A percentile compares a stretch with the other conserved stretches of the same genome.
These are phyloP conservation scores for Penicillium polonicum DNA, from an alignment of 2,329 filamentous ascomycete genomes.

Conservation along the genomic window DNA sequence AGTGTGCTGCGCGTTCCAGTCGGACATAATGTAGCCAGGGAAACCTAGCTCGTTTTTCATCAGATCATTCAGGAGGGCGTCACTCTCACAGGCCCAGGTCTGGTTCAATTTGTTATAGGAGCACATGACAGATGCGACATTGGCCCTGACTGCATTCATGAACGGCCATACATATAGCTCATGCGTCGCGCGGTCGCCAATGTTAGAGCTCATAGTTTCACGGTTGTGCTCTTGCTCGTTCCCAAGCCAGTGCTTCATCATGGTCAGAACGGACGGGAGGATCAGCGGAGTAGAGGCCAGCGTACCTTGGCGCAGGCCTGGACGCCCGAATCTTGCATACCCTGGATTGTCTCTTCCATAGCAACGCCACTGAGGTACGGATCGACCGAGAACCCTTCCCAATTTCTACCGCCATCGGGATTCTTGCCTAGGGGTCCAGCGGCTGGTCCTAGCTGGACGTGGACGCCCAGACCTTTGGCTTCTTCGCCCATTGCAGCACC, in stretches of 20 bases:
- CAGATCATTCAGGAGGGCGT: constrained; percentile 69
- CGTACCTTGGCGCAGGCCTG: constrained; percentile 24
- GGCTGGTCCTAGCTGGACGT: constrained; percentile 44
- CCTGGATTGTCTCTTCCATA: constrained; percentile 49
- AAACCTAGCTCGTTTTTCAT: constrained; percentile 79
- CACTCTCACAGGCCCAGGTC: constrained; percentile 77
- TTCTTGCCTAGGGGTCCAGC: constrained; percentile 45
- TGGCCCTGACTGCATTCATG: constrained; percentile 67
- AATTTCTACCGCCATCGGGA: constrained; percentile 21
- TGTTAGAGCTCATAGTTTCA: constrained; percentile 47
- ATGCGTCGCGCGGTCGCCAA: constrained; percentile 72
- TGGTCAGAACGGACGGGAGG: constrained; percentile 53
- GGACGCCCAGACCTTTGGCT: constrained; percentile 30
- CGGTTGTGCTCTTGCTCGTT: constrained; percentile 64
- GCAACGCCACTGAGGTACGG: constrained; percentile 47
- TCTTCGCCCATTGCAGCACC: constrained; percentile 57
- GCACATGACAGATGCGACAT: constrained; percentile 56
- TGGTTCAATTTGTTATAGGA: constrained; percentile 68
- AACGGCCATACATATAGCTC: constrained; percentile 80
- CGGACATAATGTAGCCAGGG: constrained; percentile 76
- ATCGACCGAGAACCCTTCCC: constrained; percentile 49
- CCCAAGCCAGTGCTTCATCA: constrained; percentile 57
- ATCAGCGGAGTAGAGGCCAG: background rate
- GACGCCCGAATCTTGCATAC: constrained; percentile 57
- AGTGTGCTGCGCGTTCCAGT: constrained; percentile 75